phyloP scores from a whole-genome alignment of 2,329 filamentous ascomycete genomes.

The Fusarium sp. region DNA sequence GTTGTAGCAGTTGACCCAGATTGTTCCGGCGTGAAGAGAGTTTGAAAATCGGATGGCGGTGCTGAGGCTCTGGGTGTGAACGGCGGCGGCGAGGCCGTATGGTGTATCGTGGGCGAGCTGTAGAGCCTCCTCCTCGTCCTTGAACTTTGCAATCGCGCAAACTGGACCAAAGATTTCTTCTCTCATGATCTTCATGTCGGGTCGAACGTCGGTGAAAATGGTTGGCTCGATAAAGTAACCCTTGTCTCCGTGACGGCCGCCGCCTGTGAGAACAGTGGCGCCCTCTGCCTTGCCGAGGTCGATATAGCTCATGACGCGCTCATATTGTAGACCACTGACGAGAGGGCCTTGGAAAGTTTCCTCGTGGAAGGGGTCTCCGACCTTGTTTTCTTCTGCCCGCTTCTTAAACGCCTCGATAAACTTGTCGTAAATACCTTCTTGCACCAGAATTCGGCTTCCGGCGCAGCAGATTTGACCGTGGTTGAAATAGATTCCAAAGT shows the following conservation, averaged over 20 bases:
- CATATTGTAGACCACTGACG: constrained; percentile 86
- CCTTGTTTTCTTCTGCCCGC: constrained; percentile 78
- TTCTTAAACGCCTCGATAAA: constrained; percentile 85
- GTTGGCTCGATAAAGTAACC: constrained; percentile 94
- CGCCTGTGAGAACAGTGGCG: constrained; percentile 69
- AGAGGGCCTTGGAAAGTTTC: constrained; percentile 91
- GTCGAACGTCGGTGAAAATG: constrained; percentile 84
- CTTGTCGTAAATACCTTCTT: constrained; percentile 89
- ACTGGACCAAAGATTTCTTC: constrained; percentile 96
- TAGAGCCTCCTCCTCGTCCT: constrained; percentile 83
- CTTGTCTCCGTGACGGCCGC: constrained; percentile 72
- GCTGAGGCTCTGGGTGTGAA: constrained; percentile 87
- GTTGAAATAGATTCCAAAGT: constrained; percentile 76
- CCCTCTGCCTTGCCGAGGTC: constrained; percentile 72
- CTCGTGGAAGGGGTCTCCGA: constrained; percentile 83
- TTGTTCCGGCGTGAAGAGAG: constrained; percentile 76
- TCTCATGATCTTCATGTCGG: constrained; percentile 91
- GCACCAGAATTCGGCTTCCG: constrained; percentile 86
- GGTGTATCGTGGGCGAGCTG: constrained; percentile 78
- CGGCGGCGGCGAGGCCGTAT: constrained; percentile 86
- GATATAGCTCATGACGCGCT: constrained; percentile 88
- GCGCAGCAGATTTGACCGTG: constrained; percentile 78
- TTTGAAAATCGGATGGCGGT: constrained; percentile 85
- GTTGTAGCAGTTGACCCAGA: constrained; percentile 76
- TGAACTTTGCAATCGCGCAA: constrained; percentile 87